Conservation (phyloP, 2,329 filamentous ascomycete species). For the Ophiostoma sp. region DNA sequence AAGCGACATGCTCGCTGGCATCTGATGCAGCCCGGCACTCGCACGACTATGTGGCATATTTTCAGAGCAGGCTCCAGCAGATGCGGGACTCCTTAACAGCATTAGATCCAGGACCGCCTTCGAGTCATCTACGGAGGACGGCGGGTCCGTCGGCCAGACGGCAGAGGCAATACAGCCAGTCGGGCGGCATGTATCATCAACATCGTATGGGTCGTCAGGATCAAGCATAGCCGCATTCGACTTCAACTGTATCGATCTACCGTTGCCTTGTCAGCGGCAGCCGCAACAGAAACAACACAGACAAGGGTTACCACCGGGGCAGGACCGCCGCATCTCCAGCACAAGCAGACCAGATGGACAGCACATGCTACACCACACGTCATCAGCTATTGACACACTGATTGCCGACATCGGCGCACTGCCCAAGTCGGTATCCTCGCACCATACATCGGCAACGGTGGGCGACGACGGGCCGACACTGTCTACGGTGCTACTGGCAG, state of each 20-base stretch:
- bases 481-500: background rate
- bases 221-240: background rate
- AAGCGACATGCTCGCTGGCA: conserved; percentile 27
- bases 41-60: conserved; percentile 28
- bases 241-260: background rate
- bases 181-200: background rate
- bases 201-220: background rate
- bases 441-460: background rate
- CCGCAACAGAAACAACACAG: background rate
- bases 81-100: conserved; percentile 14
- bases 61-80: conserved; percentile 25
- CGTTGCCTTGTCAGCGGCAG: background rate
- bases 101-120: background rate
- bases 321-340: background rate
- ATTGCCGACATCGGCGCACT: conserved; percentile 29
- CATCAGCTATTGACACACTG: conserved; percentile 27
- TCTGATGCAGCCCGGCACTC: conserved; percentile 19
- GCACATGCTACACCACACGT: background rate
- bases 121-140: background rate
- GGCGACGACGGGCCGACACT: background rate
- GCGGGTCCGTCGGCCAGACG: background rate
- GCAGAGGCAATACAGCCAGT: background rate
- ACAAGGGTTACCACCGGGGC: background rate
- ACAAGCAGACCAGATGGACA: background rate
- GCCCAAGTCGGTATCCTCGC: conserved; percentile 26